phyloP scores from a whole-genome alignment of 192 early-diverging fungal genomes.

The Kickxella alabastrina region DNA sequence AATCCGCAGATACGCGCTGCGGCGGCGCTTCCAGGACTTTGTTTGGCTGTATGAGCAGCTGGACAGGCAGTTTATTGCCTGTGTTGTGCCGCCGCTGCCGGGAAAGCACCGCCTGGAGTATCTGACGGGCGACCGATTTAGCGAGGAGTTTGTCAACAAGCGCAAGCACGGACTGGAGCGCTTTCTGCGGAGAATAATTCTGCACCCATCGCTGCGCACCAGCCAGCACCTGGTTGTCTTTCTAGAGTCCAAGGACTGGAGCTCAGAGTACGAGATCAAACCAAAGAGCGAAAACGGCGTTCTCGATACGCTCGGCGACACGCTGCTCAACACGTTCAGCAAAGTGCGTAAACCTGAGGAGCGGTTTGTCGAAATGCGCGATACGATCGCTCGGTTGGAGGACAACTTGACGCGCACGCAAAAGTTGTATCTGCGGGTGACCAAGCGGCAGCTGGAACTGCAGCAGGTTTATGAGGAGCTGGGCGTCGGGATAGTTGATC shows the following conservation, averaged over 20 bases:
- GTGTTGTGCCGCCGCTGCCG: conserved; percentile 85
- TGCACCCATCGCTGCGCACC: conserved; percentile 75
- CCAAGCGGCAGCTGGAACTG: conserved; percentile 75
- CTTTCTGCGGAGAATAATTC: conserved; percentile 75
- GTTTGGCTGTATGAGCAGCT: conserved; percentile 79
- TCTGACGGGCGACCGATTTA: conserved; percentile 92
- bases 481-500: conserved; percentile 66
- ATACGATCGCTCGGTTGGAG: conserved; percentile 76
- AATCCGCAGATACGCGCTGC: conserved; percentile 58
- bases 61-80: conserved; percentile 68
- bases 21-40: conserved; percentile 95
- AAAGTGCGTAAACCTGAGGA: conserved; percentile 89
- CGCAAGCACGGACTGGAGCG: conserved; percentile 73
- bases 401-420: conserved; percentile 88
- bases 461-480: conserved; percentile 77
- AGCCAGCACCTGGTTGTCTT: conserved; percentile 73
- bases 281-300: conserved; percentile 56
- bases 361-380: conserved; percentile 77
- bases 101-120: conserved; percentile 93
- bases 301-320: conserved; percentile 82
- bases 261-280: conserved; percentile 54
- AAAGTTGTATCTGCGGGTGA: conserved; percentile 68
- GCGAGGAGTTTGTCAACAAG: conserved; percentile 84
- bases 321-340: conserved; percentile 80
- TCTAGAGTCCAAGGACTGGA: conserved; percentile 79